A percentile compares a stretch with the other conserved stretches of the same genome.
Conservation (phyloP, 2,329 filamentous ascomycete genomes). For the Zymoseptoria crescenta region DNA sequence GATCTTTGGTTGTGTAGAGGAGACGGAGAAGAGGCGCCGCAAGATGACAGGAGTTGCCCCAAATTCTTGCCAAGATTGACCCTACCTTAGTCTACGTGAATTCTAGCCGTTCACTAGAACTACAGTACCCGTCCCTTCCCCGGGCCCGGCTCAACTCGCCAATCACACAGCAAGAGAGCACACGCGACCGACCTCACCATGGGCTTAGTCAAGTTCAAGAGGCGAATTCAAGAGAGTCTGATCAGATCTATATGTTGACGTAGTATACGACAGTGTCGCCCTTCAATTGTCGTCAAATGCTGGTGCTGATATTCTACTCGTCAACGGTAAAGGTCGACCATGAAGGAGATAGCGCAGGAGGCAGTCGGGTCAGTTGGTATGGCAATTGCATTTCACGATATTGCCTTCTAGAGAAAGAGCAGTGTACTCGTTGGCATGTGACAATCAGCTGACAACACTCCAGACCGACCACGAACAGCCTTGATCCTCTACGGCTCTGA, state of each 20-base stretch:
- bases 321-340: constrained; percentile 19
- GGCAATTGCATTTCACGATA: background rate
- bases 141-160: background rate
- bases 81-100: too few species aligned
- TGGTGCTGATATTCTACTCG: background rate
- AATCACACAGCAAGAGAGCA: background rate
- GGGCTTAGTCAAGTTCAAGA: background rate
- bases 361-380: constrained; percentile 8
- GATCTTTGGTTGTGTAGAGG: background rate
- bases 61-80: background rate
- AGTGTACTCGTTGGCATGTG: background rate
- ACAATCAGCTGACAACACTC: background rate
- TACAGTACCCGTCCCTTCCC: background rate
- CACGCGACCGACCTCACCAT: background rate
- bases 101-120: too few species aligned
- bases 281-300: background rate
- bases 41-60: background rate
- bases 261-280: background rate
- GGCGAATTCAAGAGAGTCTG: background rate
- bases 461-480: constrained; percentile 36
- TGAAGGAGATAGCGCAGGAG: constrained; percentile 3
- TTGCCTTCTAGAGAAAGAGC: background rate
- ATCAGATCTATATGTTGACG: background rate
- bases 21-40: background rate
- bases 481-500: constrained; percentile 89